Base-by-base conservation (phyloP, 352 stramenopile genomes). In the Globisporangium yorkense region DNA sequence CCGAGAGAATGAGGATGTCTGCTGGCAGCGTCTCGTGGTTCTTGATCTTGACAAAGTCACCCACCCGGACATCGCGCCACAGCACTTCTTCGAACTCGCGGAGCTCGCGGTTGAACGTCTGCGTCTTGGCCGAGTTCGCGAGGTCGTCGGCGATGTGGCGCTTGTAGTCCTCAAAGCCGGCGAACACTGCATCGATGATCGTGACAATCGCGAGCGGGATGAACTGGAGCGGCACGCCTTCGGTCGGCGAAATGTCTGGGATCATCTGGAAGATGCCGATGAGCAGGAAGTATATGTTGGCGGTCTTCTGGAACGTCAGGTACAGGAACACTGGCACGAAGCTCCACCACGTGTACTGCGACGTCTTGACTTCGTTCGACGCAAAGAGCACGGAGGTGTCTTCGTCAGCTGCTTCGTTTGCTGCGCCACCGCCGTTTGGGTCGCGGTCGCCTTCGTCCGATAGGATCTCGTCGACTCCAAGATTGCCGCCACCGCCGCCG, bases 231-330 rank as follows among this genome's bases (percentile, higher is more conserved):
- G 87, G 85, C 0, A 93, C 82, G 7, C 87, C 87, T 10, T 90
- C 62, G 0, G 87, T 96, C 0, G 85, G 85, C 0, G 81, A 94
- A 9, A 96, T 84, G 5, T 77, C 70, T 1, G 85, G 85, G 57
- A 94, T 90, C 70, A 92, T 78, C 65, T 96, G 84, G 63, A 96
- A 88, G 48, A 96, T 88, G n/a, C 82, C 83, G 57, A 96, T 93
- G 13, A 92, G 69, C 40, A 96, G 54, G 56, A 96, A 96, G 62
- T 96, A 96, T 57, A 96, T 49, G 59, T 96, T 94, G 27, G 87
- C 87, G 0, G 81, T 93, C 72, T 94, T 94, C 66, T 89, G 78
- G 68, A 96, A 96, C 39, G 81, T 92, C 39, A 91, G 55, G 50
- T 91, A 94, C 20, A 96, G 62, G 49, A 96, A 96, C 44, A 96